Percentiles rank a stretch among this genome's conserved stretches.
Evolutionary conservation across 371 early-diverging fungal species (phyloP).

Genomic region (Rhizopus stolonifer): DNA sequence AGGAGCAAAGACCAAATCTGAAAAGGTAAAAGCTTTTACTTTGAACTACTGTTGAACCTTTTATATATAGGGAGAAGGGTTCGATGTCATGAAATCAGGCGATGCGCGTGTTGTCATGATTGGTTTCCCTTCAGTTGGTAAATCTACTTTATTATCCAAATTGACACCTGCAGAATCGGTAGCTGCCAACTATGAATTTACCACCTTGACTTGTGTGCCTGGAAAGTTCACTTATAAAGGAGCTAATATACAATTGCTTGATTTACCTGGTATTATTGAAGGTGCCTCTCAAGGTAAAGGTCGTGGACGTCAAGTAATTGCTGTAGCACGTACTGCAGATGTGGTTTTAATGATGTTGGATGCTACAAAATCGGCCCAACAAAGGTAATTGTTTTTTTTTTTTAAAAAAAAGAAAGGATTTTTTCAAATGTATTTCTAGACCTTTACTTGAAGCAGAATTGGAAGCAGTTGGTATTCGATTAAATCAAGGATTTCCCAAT

Average conservation of each 20-base stretch:
- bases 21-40: constrained; percentile 63
- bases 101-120: constrained; percentile 99
- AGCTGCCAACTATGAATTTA: constrained; percentile 97
- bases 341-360: constrained; percentile 98
- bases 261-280: constrained; percentile 89
- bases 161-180: constrained; percentile 95
- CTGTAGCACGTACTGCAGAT: constrained; percentile 98
- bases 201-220: constrained; percentile 97
- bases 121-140: constrained; percentile 99
- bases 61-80: constrained; percentile 87
- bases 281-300: constrained; percentile 98
- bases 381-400: constrained; percentile 54
- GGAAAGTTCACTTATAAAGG: constrained; percentile 98
- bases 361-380: constrained; percentile 89
- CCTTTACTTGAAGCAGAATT: constrained; percentile 96
- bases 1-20: constrained; percentile 76
- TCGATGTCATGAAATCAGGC: constrained; percentile 98
- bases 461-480: constrained; percentile 97
- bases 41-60: background rate
- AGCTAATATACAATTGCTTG: constrained; percentile 94
- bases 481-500: constrained; percentile 92
- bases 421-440: constrained; percentile 27
- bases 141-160: constrained; percentile 95
- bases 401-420: background rate
- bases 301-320: constrained; percentile 95